Conservation (phyloP, 345 rosid genomes). For the Passiflora organensis region DNA sequence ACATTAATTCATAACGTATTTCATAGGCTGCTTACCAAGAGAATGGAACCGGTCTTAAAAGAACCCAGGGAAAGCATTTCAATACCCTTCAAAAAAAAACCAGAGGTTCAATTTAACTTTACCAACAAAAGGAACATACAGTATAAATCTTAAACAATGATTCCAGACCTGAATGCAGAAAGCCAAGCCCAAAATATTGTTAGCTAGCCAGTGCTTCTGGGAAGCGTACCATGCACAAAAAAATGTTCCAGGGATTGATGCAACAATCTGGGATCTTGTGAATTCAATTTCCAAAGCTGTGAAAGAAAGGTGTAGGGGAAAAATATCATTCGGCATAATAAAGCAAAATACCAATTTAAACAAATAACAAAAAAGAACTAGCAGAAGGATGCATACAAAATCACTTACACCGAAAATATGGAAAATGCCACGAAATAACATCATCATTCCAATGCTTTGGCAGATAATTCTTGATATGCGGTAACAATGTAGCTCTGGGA, state of each 20-base stretch:
- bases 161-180: conserved; percentile 93
- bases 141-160: background rate
- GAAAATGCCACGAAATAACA: conserved; percentile 64
- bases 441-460: conserved; percentile 85
- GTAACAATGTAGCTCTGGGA: conserved; percentile 84
- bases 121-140: background rate
- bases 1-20: no score
- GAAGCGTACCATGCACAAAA: conserved; percentile 97
- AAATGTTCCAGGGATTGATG: conserved; percentile 93
- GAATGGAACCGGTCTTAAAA: conserved; percentile 95
- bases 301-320: conserved; percentile 33
- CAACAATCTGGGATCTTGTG: conserved; percentile 84
- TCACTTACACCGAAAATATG: conserved; percentile 73
- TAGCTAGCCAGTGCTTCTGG: conserved; percentile 98
- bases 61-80: conserved; percentile 99
- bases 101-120: background rate
- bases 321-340: conserved; percentile 39
- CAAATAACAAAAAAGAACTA: conserved; percentile 19
- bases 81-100: conserved; percentile 58
- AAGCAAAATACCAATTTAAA: conserved; percentile 30
- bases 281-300: conserved; percentile 96
- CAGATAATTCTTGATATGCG: conserved; percentile 63
- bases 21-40: conserved; percentile 59
- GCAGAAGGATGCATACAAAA: background rate
- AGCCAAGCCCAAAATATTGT: conserved; percentile 86